phyloP scores from a whole-genome alignment of 2,329 filamentous ascomycete genomes.

The Westerdykella ornata region DNA sequence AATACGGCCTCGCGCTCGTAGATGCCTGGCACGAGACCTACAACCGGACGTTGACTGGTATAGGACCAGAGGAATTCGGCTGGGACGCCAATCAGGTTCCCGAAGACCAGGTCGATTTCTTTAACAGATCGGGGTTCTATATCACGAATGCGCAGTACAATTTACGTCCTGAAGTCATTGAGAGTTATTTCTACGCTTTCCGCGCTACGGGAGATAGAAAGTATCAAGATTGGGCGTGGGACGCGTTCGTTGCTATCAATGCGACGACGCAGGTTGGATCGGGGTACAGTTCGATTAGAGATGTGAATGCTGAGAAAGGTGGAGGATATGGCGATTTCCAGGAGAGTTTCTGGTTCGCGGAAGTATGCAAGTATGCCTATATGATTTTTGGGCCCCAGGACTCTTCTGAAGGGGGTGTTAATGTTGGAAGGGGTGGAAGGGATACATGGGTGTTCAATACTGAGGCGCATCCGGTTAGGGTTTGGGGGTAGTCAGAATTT shows the following conservation, averaged over 20 bases:
- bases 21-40: slow-evolving; percentile 71
- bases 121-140: slow-evolving; percentile 63
- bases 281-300: slow-evolving; percentile 58
- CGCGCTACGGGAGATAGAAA: slow-evolving; percentile 65
- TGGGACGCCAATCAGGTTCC: slow-evolving; percentile 35
- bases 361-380: slow-evolving; percentile 80
- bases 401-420: slow-evolving; percentile 53
- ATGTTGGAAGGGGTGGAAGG: slow-evolving; percentile 44
- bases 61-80: slow-evolving; percentile 62
- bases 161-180: slow-evolving; percentile 73
- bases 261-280: slow-evolving; percentile 55
- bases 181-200: slow-evolving; percentile 83
- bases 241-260: slow-evolving; percentile 65
- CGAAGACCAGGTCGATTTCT: slow-evolving; percentile 50
- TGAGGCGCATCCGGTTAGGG: slow-evolving; percentile 56
- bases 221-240: slow-evolving; percentile 82
- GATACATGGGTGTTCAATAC: slow-evolving; percentile 59
- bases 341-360: slow-evolving; percentile 84
- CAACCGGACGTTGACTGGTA: slow-evolving; percentile 57
- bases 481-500: slow-evolving; percentile 13
- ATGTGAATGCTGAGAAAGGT: slow-evolving; percentile 60
- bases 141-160: slow-evolving; percentile 57
- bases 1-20: slow-evolving; percentile 67
- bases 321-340: slow-evolving; percentile 62
- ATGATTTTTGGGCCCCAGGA: slow-evolving; percentile 44